Percentiles rank a stretch among this genome's conserved stretches.
phyloP scores from a whole-genome alignment of 495 filamentous ascomycete species.

The Xylaria sp. region DNA sequence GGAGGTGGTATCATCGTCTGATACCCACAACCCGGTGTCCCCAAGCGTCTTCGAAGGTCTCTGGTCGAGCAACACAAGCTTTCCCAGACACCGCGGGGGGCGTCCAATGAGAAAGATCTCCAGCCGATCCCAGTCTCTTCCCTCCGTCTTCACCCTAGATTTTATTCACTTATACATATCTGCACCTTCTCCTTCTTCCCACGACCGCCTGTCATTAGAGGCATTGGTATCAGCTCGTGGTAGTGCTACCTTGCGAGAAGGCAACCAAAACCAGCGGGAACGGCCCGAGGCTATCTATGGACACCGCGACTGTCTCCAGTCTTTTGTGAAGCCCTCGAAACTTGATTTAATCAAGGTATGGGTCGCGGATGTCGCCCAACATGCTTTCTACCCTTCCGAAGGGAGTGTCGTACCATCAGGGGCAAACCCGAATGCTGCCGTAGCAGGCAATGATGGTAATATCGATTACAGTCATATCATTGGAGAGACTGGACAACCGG shows the following conservation, averaged over 20 bases:
- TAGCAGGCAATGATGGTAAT: neutral
- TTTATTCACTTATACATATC: neutral
- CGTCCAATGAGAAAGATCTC: no score
- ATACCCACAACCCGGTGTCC: neutral
- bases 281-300: no score
- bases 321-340: neutral
- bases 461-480: neutral
- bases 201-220: neutral
- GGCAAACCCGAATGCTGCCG: neutral
- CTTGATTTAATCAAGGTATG: neutral
- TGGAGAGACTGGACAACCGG: neutral
- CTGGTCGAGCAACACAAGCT: neutral
- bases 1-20: no score
- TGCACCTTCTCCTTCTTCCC: neutral
- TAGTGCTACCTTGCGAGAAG: neutral
- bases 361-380: slow-evolving; percentile 7
- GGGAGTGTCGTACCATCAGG: neutral
- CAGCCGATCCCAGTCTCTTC: neutral
- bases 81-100: neutral
- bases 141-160: neutral
- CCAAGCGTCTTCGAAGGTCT: neutral
- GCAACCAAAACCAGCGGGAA: neutral
- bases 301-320: no score
- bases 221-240: neutral
- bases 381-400: neutral